These are phyloP conservation scores for Gossypium turneri DNA, from an alignment of 345 rosid genomes.

Conservation along the genomic window DNA sequence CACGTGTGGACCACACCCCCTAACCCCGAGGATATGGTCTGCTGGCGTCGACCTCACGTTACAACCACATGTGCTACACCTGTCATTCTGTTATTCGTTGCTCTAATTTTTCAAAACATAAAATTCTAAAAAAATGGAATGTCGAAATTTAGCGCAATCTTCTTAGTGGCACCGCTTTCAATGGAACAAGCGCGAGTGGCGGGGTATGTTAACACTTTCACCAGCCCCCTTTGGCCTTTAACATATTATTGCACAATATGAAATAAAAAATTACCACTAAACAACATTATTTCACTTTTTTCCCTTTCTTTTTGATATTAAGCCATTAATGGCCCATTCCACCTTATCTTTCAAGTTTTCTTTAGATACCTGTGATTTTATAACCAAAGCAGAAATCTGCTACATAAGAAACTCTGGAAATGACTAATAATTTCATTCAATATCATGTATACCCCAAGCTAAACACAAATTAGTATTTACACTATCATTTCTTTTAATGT, in stretches of 20 bases:
- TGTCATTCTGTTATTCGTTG: slow-evolving; percentile 7
- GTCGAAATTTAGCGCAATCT: slow-evolving; percentile 2
- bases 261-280: not conserved
- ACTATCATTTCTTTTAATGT: no score
- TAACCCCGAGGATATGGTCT: slow-evolving; percentile 21
- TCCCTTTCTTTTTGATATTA: slow-evolving; percentile 20
- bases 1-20: slow-evolving; percentile 24
- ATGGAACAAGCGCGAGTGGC: slow-evolving; percentile 40
- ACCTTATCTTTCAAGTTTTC: slow-evolving; percentile 14
- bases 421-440: no score
- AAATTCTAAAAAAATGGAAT: not conserved
- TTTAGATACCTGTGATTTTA: not conserved
- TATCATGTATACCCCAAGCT: no score
- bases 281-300: not conserved
- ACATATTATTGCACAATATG: not conserved
- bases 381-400: no score
- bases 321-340: slow-evolving; percentile 21
- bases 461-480: no score
- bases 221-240: slow-evolving; percentile 16
- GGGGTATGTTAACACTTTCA: slow-evolving; percentile 37
- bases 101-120: no score
- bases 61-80: not conserved
- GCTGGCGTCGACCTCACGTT: slow-evolving; percentile 38
- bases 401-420: no score
- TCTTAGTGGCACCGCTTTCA: slow-evolving; percentile 25